Conservation (phyloP, 495 filamentous ascomycete genomes). For the Penicillium atrosanguineum region DNA sequence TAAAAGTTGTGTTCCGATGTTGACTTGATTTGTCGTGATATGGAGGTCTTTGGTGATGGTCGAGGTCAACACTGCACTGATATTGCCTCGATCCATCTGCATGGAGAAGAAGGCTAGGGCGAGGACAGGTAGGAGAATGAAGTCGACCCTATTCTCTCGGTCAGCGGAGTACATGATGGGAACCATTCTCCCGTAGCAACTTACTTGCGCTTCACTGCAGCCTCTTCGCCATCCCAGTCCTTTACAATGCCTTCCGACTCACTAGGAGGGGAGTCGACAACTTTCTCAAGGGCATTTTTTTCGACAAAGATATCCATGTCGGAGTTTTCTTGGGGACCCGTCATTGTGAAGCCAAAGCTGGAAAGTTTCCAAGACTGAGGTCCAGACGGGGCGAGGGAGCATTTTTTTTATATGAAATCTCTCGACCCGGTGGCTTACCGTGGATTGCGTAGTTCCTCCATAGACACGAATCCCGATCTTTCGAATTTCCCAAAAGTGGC, state of each 20-base stretch:
- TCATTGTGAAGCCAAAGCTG: neutral
- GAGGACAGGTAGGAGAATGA: constrained; percentile 51
- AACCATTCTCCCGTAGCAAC: neutral
- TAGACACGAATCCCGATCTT: neutral
- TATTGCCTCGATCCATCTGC: constrained; percentile 54
- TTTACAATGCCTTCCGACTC: constrained; percentile 25
- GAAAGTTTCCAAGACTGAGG: neutral
- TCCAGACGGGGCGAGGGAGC: neutral
- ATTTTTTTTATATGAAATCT: neutral
- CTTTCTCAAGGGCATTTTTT: constrained; percentile 12
- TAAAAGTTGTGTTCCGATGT: constrained; percentile 54
- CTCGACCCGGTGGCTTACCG: constrained; percentile 2
- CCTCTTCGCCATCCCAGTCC: constrained; percentile 35
- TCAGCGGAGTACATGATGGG: neutral
- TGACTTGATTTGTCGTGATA: constrained; percentile 57
- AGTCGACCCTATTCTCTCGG: constrained; percentile 41
- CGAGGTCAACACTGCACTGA: constrained; percentile 48
- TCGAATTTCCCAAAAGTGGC: neutral
- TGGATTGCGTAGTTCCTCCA: neutral
- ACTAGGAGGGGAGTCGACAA: constrained; percentile 10
- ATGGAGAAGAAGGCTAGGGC: constrained; percentile 58
- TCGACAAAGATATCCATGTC: constrained; percentile 4
- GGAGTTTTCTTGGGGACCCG: neutral
- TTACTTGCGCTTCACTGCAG: constrained; percentile 30
- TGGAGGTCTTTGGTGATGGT: constrained; percentile 51